Percentiles rank a stretch among this genome's conserved stretches.
These are phyloP conservation scores for Lablab purpureus DNA, from an alignment of 306 rosid species.

Conservation along the genomic window DNA sequence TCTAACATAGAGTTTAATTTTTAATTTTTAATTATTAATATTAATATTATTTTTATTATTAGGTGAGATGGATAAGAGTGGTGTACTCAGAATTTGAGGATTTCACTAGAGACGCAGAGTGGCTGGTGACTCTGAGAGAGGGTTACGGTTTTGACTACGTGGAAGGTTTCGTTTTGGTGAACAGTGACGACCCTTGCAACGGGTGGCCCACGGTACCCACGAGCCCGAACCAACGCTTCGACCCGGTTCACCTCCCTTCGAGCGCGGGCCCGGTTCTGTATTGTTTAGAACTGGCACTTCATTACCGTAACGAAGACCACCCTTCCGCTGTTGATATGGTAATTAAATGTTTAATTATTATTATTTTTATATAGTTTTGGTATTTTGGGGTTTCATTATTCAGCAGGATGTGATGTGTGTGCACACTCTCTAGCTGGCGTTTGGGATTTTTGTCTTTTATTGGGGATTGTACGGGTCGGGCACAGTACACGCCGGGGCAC, in stretches of 20 bases:
- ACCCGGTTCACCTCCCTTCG: conserved; percentile 56
- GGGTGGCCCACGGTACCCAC: conserved; percentile 82
- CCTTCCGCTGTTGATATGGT: conserved; percentile 72
- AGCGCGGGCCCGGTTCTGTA: conserved; percentile 78
- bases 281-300: conserved; percentile 87
- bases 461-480: conserved; percentile 25
- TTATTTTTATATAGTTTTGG: no score
- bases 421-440: not conserved
- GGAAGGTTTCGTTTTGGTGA: conserved; percentile 90
- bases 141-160: conserved; percentile 88
- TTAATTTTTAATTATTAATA: no score
- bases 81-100: conserved; percentile 79
- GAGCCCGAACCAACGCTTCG: conserved; percentile 54
- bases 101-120: conserved; percentile 78
- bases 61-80: conserved; percentile 96
- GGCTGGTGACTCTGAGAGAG: conserved; percentile 65
- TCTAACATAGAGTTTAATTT: not conserved
- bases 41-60: conserved; percentile 5
- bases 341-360: conserved; percentile 25
- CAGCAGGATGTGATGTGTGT: conserved; percentile 17
- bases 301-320: conserved; percentile 56
- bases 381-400: not conserved
- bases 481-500: conserved; percentile 1
- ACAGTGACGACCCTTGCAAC: conserved; percentile 70
- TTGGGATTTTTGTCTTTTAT: conserved; percentile 18